Evolutionary conservation across 2,329 filamentous ascomycete species (phyloP), one percentile per base, ranked within the genome.

Genomic region (Didymellaceae sp.): DNA sequence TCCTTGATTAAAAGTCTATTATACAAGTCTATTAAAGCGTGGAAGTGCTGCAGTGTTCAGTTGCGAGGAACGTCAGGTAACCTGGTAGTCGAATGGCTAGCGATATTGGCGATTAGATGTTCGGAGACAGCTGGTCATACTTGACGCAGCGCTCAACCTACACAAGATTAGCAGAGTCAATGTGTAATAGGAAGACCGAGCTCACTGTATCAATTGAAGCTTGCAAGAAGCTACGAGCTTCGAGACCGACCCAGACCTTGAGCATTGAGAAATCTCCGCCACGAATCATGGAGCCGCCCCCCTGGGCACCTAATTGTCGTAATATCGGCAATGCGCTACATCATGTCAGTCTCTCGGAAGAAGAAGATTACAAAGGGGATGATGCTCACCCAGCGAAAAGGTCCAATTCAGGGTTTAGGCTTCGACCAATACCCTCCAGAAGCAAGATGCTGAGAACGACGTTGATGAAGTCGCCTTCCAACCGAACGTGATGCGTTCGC

Each of bases 381-480:
- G n/a, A 8, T 9, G 73, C 79, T 71, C 67, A 86, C 84, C 83
- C 86, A 66, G 86, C 86, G 58, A 99, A 87, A 10, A 99, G 79
- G 74, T 99, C 94, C 37, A 97, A 78, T 44, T 93, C 81, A 0
- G 94, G 93, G 70, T 97, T 88, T 13, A 99, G 76, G 52, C 82
- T 90, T 54, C 94, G 83, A 0, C 94, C 94, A 65, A 97, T 99
- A 6, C 94, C 94, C 71, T 99, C 94, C 1, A 99, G 80, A 2
- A 99, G 80, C 25, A 99, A 77, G 44, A 97, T 97, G 52, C 91
- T 96, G 51, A 99, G 88, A 22, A 99, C 93, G 4, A 99, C 94
- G 68, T 99, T 99, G 69, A 99, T 91, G 69, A 97, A 99, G 71
- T 99, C 94, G 7, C 94, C 94, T 74, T 99, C 94, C 41, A 99